Evolutionary conservation across 2,329 filamentous ascomycete genomes (phyloP).

Genomic region (Arachnomyces sp.): DNA sequence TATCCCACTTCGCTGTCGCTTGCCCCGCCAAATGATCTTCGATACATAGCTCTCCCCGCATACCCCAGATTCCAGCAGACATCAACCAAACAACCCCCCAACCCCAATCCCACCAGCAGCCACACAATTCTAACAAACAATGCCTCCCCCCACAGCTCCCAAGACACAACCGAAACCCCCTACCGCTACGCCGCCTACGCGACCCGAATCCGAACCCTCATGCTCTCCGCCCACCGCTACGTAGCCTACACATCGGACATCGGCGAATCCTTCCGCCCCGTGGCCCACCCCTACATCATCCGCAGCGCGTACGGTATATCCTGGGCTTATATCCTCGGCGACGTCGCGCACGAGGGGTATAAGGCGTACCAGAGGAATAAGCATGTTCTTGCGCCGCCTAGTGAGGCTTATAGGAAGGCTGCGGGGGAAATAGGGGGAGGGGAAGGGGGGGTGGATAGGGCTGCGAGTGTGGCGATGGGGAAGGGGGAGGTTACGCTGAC

Average conservation of each 20-base stretch:
- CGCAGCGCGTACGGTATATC: constrained; percentile 79
- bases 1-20: background rate
- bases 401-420: constrained; percentile 41
- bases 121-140: constrained; percentile 4
- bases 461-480: constrained; percentile 5
- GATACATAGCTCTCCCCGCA: constrained; percentile 3
- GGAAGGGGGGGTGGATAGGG: constrained; percentile 6
- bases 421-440: constrained; percentile 8
- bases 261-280: constrained; percentile 87
- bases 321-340: constrained; percentile 85
- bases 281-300: constrained; percentile 78
- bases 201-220: constrained; percentile 72
- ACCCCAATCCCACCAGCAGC: background rate
- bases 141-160: constrained; percentile 42
- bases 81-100: no score
- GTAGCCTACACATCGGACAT: constrained; percentile 96
- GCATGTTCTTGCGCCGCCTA: constrained; percentile 58
- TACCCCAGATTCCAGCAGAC: no score
- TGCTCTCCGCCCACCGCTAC: constrained; percentile 86
- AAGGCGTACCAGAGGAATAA: constrained; percentile 89
- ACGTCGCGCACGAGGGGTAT: constrained; percentile 89
- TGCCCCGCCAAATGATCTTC: background rate
- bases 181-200: constrained; percentile 92
- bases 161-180: constrained; percentile 74
- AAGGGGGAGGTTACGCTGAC: no score